Evolutionary conservation across 2,329 filamentous ascomycete genomes (phyloP), one percentile per base, ranked within the genome.

Genomic region (Coniella lustricola): DNA sequence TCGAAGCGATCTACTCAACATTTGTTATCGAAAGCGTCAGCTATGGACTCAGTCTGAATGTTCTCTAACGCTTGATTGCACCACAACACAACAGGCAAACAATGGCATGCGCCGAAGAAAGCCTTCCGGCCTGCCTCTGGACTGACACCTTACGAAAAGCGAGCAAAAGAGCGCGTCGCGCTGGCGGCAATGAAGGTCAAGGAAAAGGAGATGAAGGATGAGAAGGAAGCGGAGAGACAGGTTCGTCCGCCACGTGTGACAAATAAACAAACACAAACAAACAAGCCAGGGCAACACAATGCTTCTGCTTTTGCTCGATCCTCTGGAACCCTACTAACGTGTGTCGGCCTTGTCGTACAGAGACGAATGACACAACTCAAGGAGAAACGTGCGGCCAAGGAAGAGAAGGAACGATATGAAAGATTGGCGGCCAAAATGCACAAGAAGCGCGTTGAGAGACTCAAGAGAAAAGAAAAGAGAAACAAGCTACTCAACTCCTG

Each of bases 401-500:
- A 89, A 60, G 93, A 97, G 74, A 90, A 86, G 68, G 89, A 90
- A 62, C 77, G 91, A 57, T 97, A 91, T 64, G 88, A 90, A 67
- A 88, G 90, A 74, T 81, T 98, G 81, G 91, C 90, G 17, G 88
- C 90, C 71, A 97, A 93, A 74, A 97, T 98, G 93, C 91, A 97
- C 72, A 82, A 81, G 69, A 97, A 95, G 77, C 79, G 90, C 53
- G 85, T 97, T 12, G 93, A 98, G 70, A 81, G 93, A 59, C 69
- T 95, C 67, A 95, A 90, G 82, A 81, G 90, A 63, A 87, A 89
- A 68, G 93, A 98, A 75, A 97, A 97, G 83, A 82, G 93, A 64
- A 98, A 91, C 69, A 93, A 91, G 73, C 70, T 89, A 64, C 64
- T 85, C 60, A 83, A 84, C 64, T 84, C 81, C 52, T 84, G 72